phyloP scores from a whole-genome alignment of 2,329 filamentous ascomycete species.

The Huntiella omanensis region DNA sequence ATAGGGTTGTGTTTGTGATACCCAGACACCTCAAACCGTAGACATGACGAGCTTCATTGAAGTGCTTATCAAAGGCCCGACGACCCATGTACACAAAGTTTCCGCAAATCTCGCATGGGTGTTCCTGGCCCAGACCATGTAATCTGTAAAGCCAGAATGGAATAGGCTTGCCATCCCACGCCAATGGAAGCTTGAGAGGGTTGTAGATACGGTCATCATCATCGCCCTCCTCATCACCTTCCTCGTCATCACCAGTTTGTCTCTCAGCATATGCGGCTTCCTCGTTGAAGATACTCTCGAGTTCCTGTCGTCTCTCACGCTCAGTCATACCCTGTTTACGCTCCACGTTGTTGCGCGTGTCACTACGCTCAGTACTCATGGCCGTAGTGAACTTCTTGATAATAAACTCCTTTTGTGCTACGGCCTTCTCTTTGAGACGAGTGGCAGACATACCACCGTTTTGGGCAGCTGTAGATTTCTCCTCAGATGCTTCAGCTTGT shows the following conservation, averaged over 20 bases:
- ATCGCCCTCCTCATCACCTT: conserved; percentile 51
- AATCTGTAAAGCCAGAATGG: conserved; percentile 98
- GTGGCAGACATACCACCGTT: conserved; percentile 22
- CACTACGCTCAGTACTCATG: conserved; percentile 73
- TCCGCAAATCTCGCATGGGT: conserved; percentile 88
- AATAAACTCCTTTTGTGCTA: conserved; percentile 75
- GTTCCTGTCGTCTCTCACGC: conserved; percentile 79
- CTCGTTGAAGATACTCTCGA: conserved; percentile 64
- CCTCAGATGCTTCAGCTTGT: conserved; percentile 20
- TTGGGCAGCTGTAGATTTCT: conserved; percentile 15
- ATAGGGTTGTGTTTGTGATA: conserved; percentile 77
- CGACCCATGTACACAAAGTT: conserved; percentile 99
- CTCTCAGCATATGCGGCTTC: conserved; percentile 1
- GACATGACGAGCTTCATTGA: conserved; percentile 82
- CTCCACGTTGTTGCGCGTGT: conserved; percentile 88
- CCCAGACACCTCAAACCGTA: conserved; percentile 88
- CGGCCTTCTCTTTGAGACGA: conserved; percentile 67
- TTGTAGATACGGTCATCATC: conserved; percentile 89
- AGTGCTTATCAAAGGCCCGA: conserved; percentile 94
- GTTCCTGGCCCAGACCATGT: conserved; percentile 86
- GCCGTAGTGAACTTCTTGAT: conserved; percentile 61
- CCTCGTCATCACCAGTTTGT: conserved; percentile 28
- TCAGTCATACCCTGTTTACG: conserved; percentile 96
- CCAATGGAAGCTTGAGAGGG: conserved; percentile 81
- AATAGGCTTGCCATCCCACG: conserved; percentile 97